Base-by-base conservation (phyloP, 495 filamentous ascomycete genomes). In the Achaetomiella virescens region DNA sequence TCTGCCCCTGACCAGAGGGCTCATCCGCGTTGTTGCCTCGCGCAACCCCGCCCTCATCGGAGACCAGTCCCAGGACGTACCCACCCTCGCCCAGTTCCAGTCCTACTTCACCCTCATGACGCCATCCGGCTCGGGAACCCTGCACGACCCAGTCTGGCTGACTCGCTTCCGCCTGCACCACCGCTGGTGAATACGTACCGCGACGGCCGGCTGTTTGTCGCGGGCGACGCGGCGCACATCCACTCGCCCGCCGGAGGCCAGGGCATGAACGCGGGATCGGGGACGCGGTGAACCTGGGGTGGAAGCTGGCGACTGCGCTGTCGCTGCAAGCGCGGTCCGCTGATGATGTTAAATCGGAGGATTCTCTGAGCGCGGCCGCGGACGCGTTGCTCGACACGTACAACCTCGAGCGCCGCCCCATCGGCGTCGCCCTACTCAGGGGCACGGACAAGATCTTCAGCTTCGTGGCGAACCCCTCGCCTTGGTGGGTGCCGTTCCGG, bases 191-290 rank as follows among this genome's bases (percentile, higher is more conserved):
- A 63, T 48, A 62, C 60, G 27, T 74, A 71, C 49, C 58, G 65
- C 15, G 57, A 69, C 20, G 57, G 64, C 14, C 68, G 75, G 4
- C 64, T 84, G 3, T 74, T 84, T 27, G 67, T 83, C 0, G 80
- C 77, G 25, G 81, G 81, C 14, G 81, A 84, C 64, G 75, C 82
- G 6, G 80, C 79, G 3, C 83, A 86, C 57, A 80, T 78, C 27
- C 79, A 83, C 60, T 78, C 74, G 33, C 80, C 81, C 0, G 75
- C 73, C 0, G 81, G 78, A 0, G 82, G 77, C 1, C 81, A 82
- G 49, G 83, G 83, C 3, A 78, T 85, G 74, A 86, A 86, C 59
- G 78, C 78, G 81, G 83, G 0, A 78, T 84, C 24, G 75, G 79
- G 37, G 82, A 85, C 48, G 72, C 80, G 0, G 69, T 82, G 35